Evolutionary conservation across 2,329 filamentous ascomycete species (phyloP).

Genomic region (Fonsecaea pedrosoi): DNA sequence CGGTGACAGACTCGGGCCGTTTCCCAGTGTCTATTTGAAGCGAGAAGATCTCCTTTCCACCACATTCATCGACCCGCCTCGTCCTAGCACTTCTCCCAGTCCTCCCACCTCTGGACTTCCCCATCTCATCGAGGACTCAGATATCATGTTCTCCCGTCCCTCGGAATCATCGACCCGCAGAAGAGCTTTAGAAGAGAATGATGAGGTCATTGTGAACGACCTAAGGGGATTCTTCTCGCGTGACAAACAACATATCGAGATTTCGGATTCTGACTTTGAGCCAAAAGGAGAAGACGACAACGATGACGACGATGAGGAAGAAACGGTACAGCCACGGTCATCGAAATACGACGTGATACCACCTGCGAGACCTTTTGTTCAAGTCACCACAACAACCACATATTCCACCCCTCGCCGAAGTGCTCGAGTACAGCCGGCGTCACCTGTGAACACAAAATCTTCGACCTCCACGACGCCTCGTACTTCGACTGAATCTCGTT

Average conservation of each 20-base stretch:
- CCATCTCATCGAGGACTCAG: background rate
- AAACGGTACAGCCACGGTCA: background rate
- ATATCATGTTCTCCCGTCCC: slow-evolving; percentile 11
- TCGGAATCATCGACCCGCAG: background rate
- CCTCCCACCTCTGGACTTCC: slow-evolving; percentile 12
- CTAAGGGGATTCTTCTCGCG: background rate
- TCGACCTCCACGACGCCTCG: background rate
- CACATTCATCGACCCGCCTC: slow-evolving; percentile 1
- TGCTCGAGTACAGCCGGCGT: background rate
- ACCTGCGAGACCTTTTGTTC: background rate
- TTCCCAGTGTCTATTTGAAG: background rate
- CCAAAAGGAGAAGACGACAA: background rate
- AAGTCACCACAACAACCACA: background rate
- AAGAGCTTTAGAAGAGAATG: background rate
- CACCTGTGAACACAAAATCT: background rate
- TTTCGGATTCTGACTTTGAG: background rate
- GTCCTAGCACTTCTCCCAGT: background rate
- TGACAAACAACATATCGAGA: background rate
- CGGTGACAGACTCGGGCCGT: background rate
- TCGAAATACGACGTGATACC: slow-evolving; percentile 16
- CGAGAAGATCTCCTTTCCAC: background rate
- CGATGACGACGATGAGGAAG: background rate
- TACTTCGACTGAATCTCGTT: background rate
- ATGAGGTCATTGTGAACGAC: background rate
- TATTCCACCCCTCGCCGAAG: background rate